phyloP scores from a whole-genome alignment of 1,284 basidiomycete genomes.

The Ustilago nuda region DNA sequence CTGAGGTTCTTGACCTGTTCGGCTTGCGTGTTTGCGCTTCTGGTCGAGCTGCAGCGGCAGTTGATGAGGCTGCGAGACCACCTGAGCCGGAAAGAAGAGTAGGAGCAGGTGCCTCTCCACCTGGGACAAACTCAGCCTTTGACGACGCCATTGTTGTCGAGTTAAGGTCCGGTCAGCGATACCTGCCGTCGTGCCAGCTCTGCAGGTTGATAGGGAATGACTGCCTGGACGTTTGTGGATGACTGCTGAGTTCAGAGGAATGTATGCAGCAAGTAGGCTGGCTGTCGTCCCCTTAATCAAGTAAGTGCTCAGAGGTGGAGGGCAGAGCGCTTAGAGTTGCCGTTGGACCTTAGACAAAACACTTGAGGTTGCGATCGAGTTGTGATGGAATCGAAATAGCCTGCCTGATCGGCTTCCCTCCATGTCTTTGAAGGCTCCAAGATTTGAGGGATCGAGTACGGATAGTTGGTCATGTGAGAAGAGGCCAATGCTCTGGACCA shows the following conservation, averaged over 20 bases:
- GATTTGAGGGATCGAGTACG: not conserved
- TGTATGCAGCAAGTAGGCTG: not conserved
- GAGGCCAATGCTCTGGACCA: not conserved
- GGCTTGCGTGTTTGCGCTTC: constrained; percentile 24
- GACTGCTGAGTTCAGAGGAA: not conserved
- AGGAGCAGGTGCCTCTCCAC: constrained; percentile 8
- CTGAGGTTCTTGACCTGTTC: constrained; percentile 22
- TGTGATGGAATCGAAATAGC: not conserved
- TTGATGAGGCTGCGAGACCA: not conserved
- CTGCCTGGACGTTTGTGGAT: not conserved
- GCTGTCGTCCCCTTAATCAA: not conserved
- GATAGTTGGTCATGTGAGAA: constrained; percentile 5
- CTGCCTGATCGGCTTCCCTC: not conserved
- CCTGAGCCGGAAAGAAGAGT: constrained; percentile 9
- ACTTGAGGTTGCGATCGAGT: not conserved
- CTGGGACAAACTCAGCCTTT: constrained; percentile 30
- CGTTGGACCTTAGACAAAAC: not conserved
- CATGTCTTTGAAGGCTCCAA: not conserved
- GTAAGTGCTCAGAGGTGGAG: not conserved
- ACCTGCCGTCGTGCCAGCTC: not conserved
- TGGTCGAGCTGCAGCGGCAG: constrained; percentile 3
- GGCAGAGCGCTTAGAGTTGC: not conserved
- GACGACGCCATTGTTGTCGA: constrained; percentile 19
- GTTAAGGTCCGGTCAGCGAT: not conserved
- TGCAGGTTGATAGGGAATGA: not conserved